These are phyloP conservation scores for Astragalus glycyphyllos DNA, from an alignment of 306 rosid species.

Conservation along the genomic window DNA sequence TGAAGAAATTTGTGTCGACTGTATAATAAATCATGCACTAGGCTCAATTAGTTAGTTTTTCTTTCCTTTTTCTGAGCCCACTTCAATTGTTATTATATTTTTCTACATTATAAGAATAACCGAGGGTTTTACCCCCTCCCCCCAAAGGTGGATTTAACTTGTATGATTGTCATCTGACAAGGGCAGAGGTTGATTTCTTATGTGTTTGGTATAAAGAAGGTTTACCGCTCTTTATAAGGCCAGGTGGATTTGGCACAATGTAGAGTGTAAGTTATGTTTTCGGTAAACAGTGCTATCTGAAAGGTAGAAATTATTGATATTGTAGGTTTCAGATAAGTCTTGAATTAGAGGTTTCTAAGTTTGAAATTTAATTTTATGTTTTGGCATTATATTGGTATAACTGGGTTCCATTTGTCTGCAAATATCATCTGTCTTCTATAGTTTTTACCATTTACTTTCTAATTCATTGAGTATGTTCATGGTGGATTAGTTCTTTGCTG, in stretches of 20 bases:
- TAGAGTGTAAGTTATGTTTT: background rate
- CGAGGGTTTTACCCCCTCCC: background rate
- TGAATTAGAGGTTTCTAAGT: conserved; percentile 21
- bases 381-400: background rate
- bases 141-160: background rate
- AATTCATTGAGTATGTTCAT: conserved; percentile 12
- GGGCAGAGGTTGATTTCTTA: conserved; percentile 2
- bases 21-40: background rate
- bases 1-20: background rate
- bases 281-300: background rate
- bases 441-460: conserved; percentile 12
- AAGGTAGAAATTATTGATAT: background rate
- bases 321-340: conserved; percentile 15
- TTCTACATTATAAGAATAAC: background rate
- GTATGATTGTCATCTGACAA: conserved; percentile 19
- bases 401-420: conserved; percentile 6
- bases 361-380: background rate
- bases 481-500: conserved; percentile 6
- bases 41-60: background rate
- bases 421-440: conserved; percentile 11
- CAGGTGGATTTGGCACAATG: conserved; percentile 18
- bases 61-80: background rate
- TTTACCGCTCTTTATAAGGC: conserved; percentile 5
- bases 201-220: conserved; percentile 14
- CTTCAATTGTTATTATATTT: conserved; percentile 9